A percentile compares a stretch with the other conserved stretches of the same genome.
These are phyloP conservation scores for Metschnikowia picachoensis DNA, from an alignment of 805 yeast species.

Conservation along the genomic window DNA sequence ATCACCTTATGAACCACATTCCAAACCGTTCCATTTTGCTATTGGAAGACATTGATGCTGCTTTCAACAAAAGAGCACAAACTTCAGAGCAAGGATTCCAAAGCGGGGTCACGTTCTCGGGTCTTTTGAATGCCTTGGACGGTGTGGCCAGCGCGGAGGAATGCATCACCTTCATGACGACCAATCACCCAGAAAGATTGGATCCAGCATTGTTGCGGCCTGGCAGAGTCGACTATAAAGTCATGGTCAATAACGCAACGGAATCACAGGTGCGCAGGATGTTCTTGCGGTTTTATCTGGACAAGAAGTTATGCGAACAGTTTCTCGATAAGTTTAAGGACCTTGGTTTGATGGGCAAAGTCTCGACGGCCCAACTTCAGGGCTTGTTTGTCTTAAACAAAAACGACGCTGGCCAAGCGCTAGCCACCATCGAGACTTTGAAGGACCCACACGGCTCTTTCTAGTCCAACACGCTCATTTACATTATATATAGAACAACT, in stretches of 20 bases:
- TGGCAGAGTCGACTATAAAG: constrained; percentile 87
- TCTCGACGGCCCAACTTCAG: constrained; percentile 92
- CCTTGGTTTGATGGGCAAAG: constrained; percentile 40
- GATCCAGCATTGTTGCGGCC: constrained; percentile 95
- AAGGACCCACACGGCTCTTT: constrained; percentile 23
- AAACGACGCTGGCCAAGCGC: constrained; percentile 71
- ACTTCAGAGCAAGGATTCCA: constrained; percentile 70
- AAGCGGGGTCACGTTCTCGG: constrained; percentile 93
- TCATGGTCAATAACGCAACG: constrained; percentile 82
- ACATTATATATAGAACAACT: no score
- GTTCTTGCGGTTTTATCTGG: constrained; percentile 84
- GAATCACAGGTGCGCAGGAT: constrained; percentile 72
- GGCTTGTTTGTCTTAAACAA: constrained; percentile 93
- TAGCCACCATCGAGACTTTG: constrained; percentile 55
- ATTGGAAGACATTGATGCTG: constrained; percentile 94
- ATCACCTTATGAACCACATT: constrained; percentile 93
- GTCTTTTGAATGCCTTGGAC: constrained; percentile 87
- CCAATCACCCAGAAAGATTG: constrained; percentile 90
- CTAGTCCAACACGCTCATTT: neutral
- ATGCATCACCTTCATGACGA: constrained; percentile 94
- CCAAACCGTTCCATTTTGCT: constrained; percentile 84
- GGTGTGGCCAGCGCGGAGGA: constrained; percentile 98
- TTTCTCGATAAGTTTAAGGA: constrained; percentile 45
- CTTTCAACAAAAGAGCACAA: constrained; percentile 80
- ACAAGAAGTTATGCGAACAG: constrained; percentile 50